phyloP scores from a whole-genome alignment of 192 early-diverging fungal genomes.

The Haplosporangium gracile region DNA sequence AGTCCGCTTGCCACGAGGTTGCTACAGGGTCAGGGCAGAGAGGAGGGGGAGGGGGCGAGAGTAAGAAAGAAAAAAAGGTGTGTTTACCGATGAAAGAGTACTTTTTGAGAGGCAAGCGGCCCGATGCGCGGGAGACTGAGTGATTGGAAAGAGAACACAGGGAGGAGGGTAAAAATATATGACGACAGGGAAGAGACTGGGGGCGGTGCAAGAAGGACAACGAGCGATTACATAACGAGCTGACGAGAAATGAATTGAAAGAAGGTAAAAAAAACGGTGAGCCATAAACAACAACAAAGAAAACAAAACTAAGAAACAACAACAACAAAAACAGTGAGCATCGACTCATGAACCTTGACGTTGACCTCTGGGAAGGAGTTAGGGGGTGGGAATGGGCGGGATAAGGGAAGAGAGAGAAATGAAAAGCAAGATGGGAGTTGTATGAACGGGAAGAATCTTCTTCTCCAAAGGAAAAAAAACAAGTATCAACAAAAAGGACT shows the following conservation, averaged over 20 bases:
- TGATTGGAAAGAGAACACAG: neutral
- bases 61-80: neutral
- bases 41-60: neutral
- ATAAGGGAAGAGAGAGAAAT: neutral
- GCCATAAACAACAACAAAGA: constrained; percentile 2
- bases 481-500: neutral
- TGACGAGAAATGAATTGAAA: constrained; percentile 2
- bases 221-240: neutral
- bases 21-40: neutral
- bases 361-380: neutral
- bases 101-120: neutral
- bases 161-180: neutral
- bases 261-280: neutral
- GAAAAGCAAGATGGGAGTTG: neutral
- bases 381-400: neutral
- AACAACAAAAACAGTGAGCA: neutral
- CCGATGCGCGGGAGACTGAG: neutral
- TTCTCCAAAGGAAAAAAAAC: neutral
- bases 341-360: neutral
- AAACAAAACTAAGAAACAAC: neutral
- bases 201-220: neutral
- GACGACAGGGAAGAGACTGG: neutral
- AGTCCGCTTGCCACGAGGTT: constrained; percentile 6
- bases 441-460: constrained; percentile 38
- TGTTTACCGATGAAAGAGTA: neutral